Conservation (phyloP, 2,329 filamentous ascomycete genomes). For the Pseudogymnoascus sp. region DNA sequence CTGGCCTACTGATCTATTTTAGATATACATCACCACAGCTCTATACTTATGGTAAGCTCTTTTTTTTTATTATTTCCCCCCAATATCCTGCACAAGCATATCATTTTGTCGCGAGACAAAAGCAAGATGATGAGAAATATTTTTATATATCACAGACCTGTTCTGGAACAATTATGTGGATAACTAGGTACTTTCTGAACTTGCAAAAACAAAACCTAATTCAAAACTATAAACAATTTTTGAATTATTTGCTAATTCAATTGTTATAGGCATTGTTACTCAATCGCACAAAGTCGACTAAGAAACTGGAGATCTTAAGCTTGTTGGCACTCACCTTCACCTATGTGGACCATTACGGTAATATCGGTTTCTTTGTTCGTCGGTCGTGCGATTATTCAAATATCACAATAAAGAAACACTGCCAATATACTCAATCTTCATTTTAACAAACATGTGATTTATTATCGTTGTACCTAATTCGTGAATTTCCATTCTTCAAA, state of each 20-base stretch:
- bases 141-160: conserved; percentile 11
- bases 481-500: neutral
- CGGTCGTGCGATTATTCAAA: neutral
- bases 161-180: conserved; percentile 12
- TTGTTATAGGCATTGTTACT: neutral
- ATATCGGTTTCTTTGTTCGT: neutral
- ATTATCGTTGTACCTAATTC: neutral
- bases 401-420: neutral
- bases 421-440: neutral
- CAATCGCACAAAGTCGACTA: neutral
- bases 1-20: conserved; percentile 4
- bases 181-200: conserved; percentile 11
- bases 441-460: neutral
- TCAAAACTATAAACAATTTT: neutral
- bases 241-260: conserved; percentile 8
- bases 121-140: conserved; percentile 11
- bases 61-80: too few species aligned
- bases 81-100: neutral
- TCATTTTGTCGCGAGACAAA: neutral
- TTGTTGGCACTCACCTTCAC: neutral
- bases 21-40: neutral
- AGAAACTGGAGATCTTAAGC: neutral
- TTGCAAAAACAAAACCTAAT: conserved; percentile 9
- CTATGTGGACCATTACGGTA: neutral
- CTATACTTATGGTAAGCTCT: conserved; percentile 7